A percentile compares a stretch with the other conserved stretches of the same genome.
Evolutionary conservation across 2,329 filamentous ascomycete species (phyloP).

Genomic region (Dichotomopilus funicola): DNA sequence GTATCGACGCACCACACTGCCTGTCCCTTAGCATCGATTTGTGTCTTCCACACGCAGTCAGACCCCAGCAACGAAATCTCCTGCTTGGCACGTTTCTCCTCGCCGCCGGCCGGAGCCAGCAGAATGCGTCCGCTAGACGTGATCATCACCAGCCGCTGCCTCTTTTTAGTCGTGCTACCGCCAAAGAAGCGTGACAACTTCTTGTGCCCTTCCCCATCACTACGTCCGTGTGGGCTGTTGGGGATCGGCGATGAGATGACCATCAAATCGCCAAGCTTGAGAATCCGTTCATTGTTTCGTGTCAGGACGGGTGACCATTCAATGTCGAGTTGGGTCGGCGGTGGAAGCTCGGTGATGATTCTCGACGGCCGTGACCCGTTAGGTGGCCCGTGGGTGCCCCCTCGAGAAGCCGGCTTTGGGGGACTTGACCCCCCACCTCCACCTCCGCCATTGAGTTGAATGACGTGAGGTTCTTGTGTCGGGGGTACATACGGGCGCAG

Average conservation of each 20-base stretch:
- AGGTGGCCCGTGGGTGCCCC: constrained; percentile 32
- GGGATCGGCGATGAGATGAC: constrained; percentile 74
- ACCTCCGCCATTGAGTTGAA: constrained; percentile 60
- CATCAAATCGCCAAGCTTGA: constrained; percentile 87
- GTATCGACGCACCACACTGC: constrained; percentile 88
- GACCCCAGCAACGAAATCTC: constrained; percentile 77
- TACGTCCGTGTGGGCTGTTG: constrained; percentile 65
- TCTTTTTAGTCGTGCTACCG: constrained; percentile 83
- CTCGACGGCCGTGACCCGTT: constrained; percentile 60
- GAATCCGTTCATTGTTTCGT: constrained; percentile 82
- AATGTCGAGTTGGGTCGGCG: constrained; percentile 94
- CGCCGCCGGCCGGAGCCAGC: constrained; percentile 82
- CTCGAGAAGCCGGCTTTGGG: constrained; percentile 28
- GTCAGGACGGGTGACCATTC: constrained; percentile 97
- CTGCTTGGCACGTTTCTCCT: constrained; percentile 91
- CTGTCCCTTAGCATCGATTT: constrained; percentile 79
- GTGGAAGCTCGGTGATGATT: constrained; percentile 89
- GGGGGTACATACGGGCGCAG: constrained; percentile 78
- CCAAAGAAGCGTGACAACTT: constrained; percentile 94
- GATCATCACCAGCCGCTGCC: constrained; percentile 88
- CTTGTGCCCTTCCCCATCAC: constrained; percentile 64
- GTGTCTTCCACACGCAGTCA: constrained; percentile 72
- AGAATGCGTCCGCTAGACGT: constrained; percentile 88
- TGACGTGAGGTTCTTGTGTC: constrained; percentile 63
- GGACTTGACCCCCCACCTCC: constrained; percentile 22